These are phyloP conservation scores for Torulaspora maleeae DNA, from an alignment of 805 yeast genomes.

Conservation along the genomic window DNA sequence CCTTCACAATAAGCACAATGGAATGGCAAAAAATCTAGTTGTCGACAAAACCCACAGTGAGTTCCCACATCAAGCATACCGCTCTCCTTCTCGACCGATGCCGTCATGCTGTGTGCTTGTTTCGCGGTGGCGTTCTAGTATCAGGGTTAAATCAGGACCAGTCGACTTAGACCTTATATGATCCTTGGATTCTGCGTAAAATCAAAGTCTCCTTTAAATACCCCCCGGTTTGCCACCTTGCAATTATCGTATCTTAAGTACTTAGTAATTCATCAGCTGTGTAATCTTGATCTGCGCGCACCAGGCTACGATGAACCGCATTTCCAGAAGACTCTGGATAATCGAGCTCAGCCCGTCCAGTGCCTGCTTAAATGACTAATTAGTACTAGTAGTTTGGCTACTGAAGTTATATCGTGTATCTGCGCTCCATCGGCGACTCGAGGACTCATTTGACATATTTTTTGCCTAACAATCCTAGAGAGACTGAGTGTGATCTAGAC, in stretches of 20 bases:
- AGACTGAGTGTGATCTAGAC: conserved; percentile 11
- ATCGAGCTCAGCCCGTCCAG: neutral
- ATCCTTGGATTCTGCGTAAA: neutral
- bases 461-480: conserved; percentile 8
- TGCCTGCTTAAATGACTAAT: neutral
- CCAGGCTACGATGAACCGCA: neutral
- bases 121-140: neutral
- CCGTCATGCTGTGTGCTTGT: conserved; percentile 1
- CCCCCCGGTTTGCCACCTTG: conserved; percentile 1
- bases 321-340: no score
- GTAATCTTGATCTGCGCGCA: neutral
- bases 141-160: neutral
- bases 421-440: no score
- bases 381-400: neutral
- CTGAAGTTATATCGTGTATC: no score
- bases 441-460: neutral
- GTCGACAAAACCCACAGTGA: conserved; percentile 33
- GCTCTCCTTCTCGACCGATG: conserved; percentile 19
- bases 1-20: conserved; percentile 30
- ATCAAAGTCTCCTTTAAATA: no score
- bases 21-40: conserved; percentile 35
- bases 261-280: neutral
- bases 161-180: neutral
- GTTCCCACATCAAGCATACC: conserved; percentile 38
- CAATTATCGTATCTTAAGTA: neutral